Evolutionary conservation across 768 basidiomycete species (phyloP), one percentile per base, ranked within the genome.

Genomic region (Candolleomyces aberdarensis): DNA sequence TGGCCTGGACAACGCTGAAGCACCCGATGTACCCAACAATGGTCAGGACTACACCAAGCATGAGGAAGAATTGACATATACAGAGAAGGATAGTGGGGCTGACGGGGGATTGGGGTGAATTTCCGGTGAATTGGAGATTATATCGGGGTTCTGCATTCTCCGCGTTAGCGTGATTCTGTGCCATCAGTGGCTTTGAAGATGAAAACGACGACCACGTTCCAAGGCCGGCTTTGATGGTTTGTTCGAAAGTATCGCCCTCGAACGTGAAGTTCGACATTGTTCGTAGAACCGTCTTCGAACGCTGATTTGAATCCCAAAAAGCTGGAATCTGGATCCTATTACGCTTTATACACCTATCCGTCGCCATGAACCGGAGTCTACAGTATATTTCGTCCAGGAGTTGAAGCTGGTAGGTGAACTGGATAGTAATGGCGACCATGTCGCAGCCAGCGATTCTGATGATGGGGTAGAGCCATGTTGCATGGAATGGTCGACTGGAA

Each of bases 21-120:
- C n/a, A n/a, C n/a, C n/a, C n/a, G n/a, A n/a, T n/a, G 32, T 67
- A 67, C 31, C 66, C 66, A 14, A 51, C 51, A 11, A 65, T 40
- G 0, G 62, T 44, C n/a, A 49, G 49, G 40, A 40, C 17, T 14
- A 57, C 32, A 0, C 64, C 58, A 19, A 63, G 4, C 1, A 63
- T 41, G 20, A 66, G 59, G 6, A 60, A 9, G 3, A 48, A 14
- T 40, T 50, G 49, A 13, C 29, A 22, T 58, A 5, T 22, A 50
- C 56, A 20, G 11, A 11, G 53, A 6, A 14, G 31, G 14, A 19
- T 14, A 13, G 32, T 26, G 40, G 13, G 40, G 5, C 31, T 39
- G 41, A 43, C 41, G 41, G 17, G 41, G 41, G 9, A 43, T 43
- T 17, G n/a, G n/a, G n/a, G n/a, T 43, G 41, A 17, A 43, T 17